phyloP scores from a whole-genome alignment of 139 green algal genomes.

The Picochlorum sp. region DNA sequence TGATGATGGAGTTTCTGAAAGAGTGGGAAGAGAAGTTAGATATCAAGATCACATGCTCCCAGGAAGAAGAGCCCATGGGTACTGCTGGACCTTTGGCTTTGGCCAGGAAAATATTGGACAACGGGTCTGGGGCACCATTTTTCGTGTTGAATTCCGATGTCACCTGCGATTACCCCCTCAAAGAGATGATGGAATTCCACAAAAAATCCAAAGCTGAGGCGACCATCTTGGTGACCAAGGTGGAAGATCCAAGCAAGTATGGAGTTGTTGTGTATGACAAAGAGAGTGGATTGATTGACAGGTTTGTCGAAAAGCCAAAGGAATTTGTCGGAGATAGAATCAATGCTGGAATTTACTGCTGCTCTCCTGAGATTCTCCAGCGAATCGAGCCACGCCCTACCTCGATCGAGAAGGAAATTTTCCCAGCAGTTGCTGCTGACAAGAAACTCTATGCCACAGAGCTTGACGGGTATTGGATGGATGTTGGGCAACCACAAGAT shows the following conservation, averaged over 20 bases:
- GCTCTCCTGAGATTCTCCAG: constrained; percentile 72
- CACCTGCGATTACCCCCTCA: constrained; percentile 91
- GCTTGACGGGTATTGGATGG: constrained; percentile 97
- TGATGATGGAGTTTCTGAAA: constrained; percentile 90
- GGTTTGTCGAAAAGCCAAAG: constrained; percentile 94
- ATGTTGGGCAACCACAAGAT: constrained; percentile 94
- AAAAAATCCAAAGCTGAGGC: constrained; percentile 67
- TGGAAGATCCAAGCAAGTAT: constrained; percentile 90
- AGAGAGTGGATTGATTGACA: constrained; percentile 59
- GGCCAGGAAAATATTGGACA: constrained; percentile 75
- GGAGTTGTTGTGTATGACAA: constrained; percentile 91
- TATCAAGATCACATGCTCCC: constrained; percentile 89
- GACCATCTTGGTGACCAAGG: constrained; percentile 93
- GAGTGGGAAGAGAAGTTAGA: constrained; percentile 92
- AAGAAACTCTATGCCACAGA: constrained; percentile 78
- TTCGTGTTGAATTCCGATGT: constrained; percentile 98
- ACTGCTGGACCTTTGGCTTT: constrained; percentile 90
- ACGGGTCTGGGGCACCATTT: constrained; percentile 81
- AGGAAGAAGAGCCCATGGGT: constrained; percentile 96
- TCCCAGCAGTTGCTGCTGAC: constrained; percentile 83
- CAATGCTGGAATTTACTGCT: constrained; percentile 95
- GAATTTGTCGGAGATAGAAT: constrained; percentile 99
- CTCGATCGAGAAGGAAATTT: constrained; percentile 93
- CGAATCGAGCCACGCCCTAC: constrained; percentile 90
- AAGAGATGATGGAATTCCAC: constrained; percentile 77